These are phyloP conservation scores for Solidago caesia DNA, from an alignment of 129 eudicot genomes.

Conservation along the genomic window DNA sequence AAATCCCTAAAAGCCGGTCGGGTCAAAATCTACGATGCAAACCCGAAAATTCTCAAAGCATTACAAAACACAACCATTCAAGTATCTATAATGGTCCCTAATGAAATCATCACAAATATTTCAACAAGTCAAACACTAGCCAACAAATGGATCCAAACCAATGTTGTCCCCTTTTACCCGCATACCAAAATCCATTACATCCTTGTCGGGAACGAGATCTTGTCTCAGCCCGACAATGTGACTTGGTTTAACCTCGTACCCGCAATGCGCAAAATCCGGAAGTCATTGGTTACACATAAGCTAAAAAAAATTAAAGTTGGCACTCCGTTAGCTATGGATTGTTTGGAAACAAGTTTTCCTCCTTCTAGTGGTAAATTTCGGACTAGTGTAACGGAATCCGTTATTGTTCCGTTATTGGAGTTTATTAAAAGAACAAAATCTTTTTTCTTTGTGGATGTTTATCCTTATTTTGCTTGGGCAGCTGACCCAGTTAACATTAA, in stretches of 20 bases:
- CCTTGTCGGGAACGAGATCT: constrained; percentile 79
- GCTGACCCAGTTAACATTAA: constrained; percentile 44
- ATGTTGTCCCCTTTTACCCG: constrained; percentile 64
- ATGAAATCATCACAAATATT: constrained; percentile 46
- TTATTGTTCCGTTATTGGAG: constrained; percentile 52
- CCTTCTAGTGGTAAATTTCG: constrained; percentile 67
- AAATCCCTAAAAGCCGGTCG: constrained; percentile 56
- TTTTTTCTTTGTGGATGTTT: constrained; percentile 61
- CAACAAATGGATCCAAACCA: constrained; percentile 62
- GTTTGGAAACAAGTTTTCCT: constrained; percentile 56
- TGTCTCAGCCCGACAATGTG: constrained; percentile 42
- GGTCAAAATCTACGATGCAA: constrained; percentile 73
- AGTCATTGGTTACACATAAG: constrained; percentile 34
- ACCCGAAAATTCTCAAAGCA: constrained; percentile 58
- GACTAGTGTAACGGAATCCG: constrained; percentile 40
- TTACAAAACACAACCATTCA: constrained; percentile 51
- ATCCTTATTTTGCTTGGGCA: constrained; percentile 68
- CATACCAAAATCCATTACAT: constrained; percentile 61
- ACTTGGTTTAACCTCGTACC: constrained; percentile 74
- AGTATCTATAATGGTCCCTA: constrained; percentile 80
- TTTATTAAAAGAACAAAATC: constrained; percentile 68
- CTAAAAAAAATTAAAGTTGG: constrained; percentile 62
- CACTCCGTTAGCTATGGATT: constrained; percentile 67
- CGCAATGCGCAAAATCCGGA: constrained; percentile 54
- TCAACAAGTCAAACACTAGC: constrained; percentile 62